phyloP scores from a whole-genome alignment of 345 rosid genomes.

The Gossypium raimondii region DNA sequence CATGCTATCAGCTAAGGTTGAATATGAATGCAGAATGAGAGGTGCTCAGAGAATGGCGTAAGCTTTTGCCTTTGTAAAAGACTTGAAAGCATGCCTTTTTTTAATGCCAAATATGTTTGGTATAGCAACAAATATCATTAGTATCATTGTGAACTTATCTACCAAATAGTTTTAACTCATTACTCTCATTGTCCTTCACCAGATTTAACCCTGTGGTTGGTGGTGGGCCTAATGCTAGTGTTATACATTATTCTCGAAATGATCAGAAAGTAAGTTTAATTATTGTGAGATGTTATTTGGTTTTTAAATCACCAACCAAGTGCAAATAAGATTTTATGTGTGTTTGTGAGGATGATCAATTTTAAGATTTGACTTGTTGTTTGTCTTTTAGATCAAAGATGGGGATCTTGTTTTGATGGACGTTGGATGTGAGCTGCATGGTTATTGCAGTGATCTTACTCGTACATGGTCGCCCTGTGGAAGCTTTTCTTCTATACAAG shows the following conservation, averaged over 20 bases:
- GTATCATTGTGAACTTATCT: constrained; percentile 4
- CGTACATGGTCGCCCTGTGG: constrained; percentile 95
- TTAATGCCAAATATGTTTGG: neutral
- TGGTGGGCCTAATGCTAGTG: constrained; percentile 83
- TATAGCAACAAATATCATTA: constrained; percentile 1
- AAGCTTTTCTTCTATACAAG: constrained; percentile 69
- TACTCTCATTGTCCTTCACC: constrained; percentile 16
- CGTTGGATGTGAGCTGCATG: constrained; percentile 95
- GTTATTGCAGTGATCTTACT: constrained; percentile 92
- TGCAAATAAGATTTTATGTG: neutral
- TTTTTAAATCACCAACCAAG: neutral
- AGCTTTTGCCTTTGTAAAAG: constrained; percentile 34
- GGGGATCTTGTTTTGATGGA: constrained; percentile 96
- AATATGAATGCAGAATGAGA: constrained; percentile 86
- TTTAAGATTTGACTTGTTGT: neutral
- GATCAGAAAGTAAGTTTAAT: constrained; percentile 68
- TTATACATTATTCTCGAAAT: constrained; percentile 92
- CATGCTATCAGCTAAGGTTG: constrained; percentile 73
- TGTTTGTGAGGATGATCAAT: neutral
- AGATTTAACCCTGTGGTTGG: constrained; percentile 97
- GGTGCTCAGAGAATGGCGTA: constrained; percentile 99
- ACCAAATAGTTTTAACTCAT: neutral
- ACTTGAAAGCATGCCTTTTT: neutral
- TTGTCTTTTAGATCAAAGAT: constrained; percentile 56
- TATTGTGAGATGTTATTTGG: constrained; percentile 7